These are phyloP conservation scores for Rhodosporidiobolus odoratus DNA, from an alignment of 768 basidiomycete species.

Conservation along the genomic window DNA sequence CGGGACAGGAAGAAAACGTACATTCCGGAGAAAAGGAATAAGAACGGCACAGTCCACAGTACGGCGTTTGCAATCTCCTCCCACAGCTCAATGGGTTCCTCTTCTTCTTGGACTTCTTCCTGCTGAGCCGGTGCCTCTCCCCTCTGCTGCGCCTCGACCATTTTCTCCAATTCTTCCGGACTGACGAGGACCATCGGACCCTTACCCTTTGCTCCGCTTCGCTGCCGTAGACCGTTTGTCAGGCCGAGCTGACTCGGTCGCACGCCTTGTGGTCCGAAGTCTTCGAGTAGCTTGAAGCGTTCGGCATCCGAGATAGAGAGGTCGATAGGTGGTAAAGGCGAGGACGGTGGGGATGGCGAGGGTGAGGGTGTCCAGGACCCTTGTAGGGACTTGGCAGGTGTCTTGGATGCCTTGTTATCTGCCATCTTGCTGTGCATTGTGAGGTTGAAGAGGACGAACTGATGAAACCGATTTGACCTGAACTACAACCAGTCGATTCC, in stretches of 20 bases:
- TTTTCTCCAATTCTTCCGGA: conserved; percentile 26
- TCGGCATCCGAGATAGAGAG: conserved; percentile 25
- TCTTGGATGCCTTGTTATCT: background rate
- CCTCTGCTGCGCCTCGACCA: conserved; percentile 16
- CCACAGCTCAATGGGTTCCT: conserved; percentile 27
- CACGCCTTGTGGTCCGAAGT: background rate
- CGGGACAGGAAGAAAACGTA: conserved; percentile 8
- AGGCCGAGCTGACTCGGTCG: conserved; percentile 7
- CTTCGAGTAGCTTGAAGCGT: conserved; percentile 23
- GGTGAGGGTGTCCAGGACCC: conserved; percentile 29
- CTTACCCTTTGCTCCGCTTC: background rate
- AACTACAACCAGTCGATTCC: background rate
- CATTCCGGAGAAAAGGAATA: conserved; percentile 34
- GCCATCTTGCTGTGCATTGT: background rate
- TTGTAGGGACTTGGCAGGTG: background rate
- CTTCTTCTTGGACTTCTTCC: conserved; percentile 31
- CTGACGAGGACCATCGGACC: conserved; percentile 23
- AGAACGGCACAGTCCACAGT: conserved; percentile 35
- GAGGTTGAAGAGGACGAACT: background rate
- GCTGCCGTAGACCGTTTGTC: background rate
- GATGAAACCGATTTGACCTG: background rate
- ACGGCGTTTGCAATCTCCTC: conserved; percentile 34
- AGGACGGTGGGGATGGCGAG: background rate
- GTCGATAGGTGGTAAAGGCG: background rate
- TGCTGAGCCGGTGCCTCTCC: background rate